Percentiles rank a stretch among this genome's conserved stretches.
These are phyloP conservation scores for Aquilaria sinensis DNA, from an alignment of 345 rosid genomes.

Conservation along the genomic window DNA sequence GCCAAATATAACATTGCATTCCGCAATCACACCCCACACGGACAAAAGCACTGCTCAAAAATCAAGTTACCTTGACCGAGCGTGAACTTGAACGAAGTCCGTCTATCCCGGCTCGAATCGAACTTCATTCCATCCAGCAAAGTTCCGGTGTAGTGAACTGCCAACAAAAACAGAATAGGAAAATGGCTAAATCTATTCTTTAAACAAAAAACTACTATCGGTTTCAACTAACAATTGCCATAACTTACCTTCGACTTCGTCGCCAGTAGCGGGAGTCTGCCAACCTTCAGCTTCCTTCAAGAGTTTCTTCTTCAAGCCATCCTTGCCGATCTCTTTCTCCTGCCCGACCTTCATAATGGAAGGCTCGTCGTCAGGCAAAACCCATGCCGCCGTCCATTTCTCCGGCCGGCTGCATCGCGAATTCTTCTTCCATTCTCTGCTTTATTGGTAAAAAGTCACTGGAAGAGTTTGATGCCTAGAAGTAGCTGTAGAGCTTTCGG, in stretches of 20 bases:
- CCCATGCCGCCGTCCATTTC: constrained; percentile 50
- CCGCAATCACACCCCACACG: no score
- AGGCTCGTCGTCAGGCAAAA: constrained; percentile 24
- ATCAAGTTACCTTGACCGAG: constrained; percentile 74
- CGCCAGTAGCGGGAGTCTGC: constrained; percentile 65
- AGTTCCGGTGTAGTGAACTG: constrained; percentile 79
- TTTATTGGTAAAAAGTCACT: no score
- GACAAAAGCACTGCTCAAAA: no score
- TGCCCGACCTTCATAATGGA: constrained; percentile 48
- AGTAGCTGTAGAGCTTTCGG: no score
- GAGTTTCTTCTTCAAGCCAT: constrained; percentile 85
- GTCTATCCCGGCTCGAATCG: constrained; percentile 88
- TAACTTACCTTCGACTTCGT: constrained; percentile 73
- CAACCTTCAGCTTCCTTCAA: constrained; percentile 66
- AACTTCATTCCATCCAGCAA: constrained; percentile 85
- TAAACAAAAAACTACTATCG: no score
- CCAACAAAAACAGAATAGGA: not conserved
- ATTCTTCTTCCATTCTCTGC: constrained; percentile 47
- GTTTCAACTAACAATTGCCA: no score
- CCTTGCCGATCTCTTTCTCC: constrained; percentile 73
- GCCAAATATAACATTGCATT: no score
- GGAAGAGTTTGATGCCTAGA: no score
- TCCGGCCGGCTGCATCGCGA: constrained; percentile 41
- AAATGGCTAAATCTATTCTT: not conserved
- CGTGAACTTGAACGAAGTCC: constrained; percentile 82